These are phyloP conservation scores for Fomitopsis serialis DNA, from an alignment of 768 basidiomycete species.

Conservation along the genomic window DNA sequence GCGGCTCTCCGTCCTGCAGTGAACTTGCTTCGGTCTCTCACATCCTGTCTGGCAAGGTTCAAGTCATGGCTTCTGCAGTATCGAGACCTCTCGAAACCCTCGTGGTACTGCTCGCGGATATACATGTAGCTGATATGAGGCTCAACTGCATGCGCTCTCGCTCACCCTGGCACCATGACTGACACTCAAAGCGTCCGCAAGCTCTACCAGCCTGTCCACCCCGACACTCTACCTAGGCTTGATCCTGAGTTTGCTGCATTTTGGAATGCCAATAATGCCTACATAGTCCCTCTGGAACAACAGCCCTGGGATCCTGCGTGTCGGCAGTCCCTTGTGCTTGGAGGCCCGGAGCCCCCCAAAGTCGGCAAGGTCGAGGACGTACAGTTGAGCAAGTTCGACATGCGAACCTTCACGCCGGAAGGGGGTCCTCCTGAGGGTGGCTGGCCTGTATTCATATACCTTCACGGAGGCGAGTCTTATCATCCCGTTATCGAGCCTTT, in stretches of 20 bases:
- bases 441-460: conserved; percentile 72
- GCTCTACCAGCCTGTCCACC: conserved; percentile 49
- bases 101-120: no score
- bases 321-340: conserved; percentile 50
- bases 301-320: conserved; percentile 57
- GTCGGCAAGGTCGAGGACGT: conserved; percentile 55
- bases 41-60: no score
- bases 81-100: no score
- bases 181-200: not conserved
- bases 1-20: no score
- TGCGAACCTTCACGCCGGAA: conserved; percentile 62
- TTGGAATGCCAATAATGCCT: conserved; percentile 44
- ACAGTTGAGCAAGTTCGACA: conserved; percentile 42
- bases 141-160: no score
- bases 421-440: conserved; percentile 44
- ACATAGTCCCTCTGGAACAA: conserved; percentile 46
- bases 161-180: no score
- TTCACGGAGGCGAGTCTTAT: conserved; percentile 55
- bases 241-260: conserved; percentile 66
- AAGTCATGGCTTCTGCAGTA: no score
- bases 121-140: no score
- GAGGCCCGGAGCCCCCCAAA: conserved; percentile 47
- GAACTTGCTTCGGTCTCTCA: no score
- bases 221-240: conserved; percentile 49
- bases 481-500: no score